Conservation (phyloP, 1,139 yeast genomes). For the Suhomyces choctaworum region DNA sequence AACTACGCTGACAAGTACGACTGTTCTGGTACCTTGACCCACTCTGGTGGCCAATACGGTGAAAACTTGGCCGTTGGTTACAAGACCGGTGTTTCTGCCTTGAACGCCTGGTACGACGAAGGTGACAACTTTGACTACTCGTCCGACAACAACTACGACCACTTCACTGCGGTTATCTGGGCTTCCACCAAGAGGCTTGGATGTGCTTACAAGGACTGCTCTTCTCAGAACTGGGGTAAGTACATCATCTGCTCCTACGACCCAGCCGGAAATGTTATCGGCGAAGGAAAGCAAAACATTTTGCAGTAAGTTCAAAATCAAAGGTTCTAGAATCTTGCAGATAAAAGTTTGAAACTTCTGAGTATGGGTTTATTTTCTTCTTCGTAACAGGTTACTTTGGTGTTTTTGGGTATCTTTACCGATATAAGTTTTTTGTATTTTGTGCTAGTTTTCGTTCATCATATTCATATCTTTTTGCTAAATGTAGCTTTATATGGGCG, state of each 20-base stretch:
- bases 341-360: slow-evolving; percentile 1
- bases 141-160: slow-evolving; percentile 31
- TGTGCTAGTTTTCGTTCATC: slow-evolving; percentile 1
- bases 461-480: too few species aligned
- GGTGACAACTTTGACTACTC: slow-evolving; percentile 56
- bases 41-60: slow-evolving; percentile 80
- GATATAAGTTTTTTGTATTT: slow-evolving; percentile 4
- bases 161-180: slow-evolving; percentile 47
- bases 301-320: slow-evolving; percentile 23
- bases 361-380: slow-evolving; percentile 4
- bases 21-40: slow-evolving; percentile 68
- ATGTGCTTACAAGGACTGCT: slow-evolving; percentile 43
- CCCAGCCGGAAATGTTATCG: slow-evolving; percentile 53
- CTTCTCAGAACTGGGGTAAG: slow-evolving; percentile 45
- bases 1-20: slow-evolving; percentile 65
- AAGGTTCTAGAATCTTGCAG: too few species aligned
- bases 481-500: background rate
- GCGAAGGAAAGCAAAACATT: slow-evolving; percentile 54
- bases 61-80: slow-evolving; percentile 86
- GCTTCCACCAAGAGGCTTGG: slow-evolving; percentile 36
- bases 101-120: slow-evolving; percentile 85
- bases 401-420: slow-evolving; percentile 7
- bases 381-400: slow-evolving; percentile 6
- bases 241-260: slow-evolving; percentile 56
- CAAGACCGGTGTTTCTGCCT: slow-evolving; percentile 52